Evolutionary conservation across 345 rosid genomes (phyloP).

Genomic region (Crucihimalaya himalaica): DNA sequence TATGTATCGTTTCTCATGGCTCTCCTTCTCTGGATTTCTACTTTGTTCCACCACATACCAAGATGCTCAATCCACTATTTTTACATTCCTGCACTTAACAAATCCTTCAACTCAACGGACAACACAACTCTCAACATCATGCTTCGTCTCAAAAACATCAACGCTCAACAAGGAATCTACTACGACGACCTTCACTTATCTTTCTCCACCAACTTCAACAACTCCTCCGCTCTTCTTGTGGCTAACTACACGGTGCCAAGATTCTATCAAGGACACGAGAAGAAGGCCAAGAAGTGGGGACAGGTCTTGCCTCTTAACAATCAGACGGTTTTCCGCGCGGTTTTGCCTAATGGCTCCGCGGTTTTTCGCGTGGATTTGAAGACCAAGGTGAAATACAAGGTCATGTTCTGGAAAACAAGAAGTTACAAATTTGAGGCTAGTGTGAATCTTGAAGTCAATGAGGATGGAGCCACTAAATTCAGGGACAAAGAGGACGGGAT

Average conservation of each 20-base stretch:
- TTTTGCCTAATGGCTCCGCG: neutral
- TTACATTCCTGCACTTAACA: constrained; percentile 62
- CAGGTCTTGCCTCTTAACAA: constrained; percentile 16
- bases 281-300: constrained; percentile 51
- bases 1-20: neutral
- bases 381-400: neutral
- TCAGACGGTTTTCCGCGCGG: neutral
- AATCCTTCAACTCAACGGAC: neutral
- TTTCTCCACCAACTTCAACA: constrained; percentile 27
- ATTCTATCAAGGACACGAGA: constrained; percentile 53
- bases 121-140: constrained; percentile 51
- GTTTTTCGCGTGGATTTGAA: neutral
- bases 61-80: constrained; percentile 46
- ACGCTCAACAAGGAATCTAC: constrained; percentile 62
- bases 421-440: neutral
- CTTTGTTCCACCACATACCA: constrained; percentile 53
- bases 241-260: constrained; percentile 12
- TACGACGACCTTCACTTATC: constrained; percentile 59
- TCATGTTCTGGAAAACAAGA: neutral
- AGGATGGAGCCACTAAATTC: neutral
- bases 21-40: neutral
- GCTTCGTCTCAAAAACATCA: constrained; percentile 56
- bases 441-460: neutral
- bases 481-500: neutral
- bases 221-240: neutral